A percentile compares a stretch with the other conserved stretches of the same genome.
Conservation (phyloP, 2,329 filamentous ascomycete genomes). For the Calycina herbarum region DNA sequence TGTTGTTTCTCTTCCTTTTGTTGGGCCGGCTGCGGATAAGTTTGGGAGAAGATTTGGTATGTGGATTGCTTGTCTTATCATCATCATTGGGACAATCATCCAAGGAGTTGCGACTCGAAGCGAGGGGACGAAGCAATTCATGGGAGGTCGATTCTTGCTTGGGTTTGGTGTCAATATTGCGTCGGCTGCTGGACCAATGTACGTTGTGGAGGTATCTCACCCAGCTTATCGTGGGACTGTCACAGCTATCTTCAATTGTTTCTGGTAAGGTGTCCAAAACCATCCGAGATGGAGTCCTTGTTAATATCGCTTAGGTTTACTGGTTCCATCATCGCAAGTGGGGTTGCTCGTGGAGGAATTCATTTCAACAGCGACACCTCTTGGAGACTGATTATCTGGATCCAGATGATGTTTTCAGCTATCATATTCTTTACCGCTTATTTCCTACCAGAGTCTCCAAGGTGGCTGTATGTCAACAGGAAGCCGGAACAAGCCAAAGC, state of each 20-base stretch:
- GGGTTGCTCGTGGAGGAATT: conserved; percentile 52
- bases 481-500: conserved; percentile 52
- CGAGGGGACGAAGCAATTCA: conserved; percentile 43
- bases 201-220: conserved; percentile 49
- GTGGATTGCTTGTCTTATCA: conserved; percentile 45
- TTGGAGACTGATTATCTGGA: conserved; percentile 56
- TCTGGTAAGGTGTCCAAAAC: conserved; percentile 24
- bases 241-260: conserved; percentile 37
- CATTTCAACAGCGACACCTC: conserved; percentile 42
- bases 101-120: conserved; percentile 43
- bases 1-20: conserved; percentile 48
- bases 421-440: conserved; percentile 50
- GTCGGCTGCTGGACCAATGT: conserved; percentile 48
- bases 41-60: conserved; percentile 50
- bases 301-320: conserved; percentile 43
- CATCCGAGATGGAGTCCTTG: conserved; percentile 29
- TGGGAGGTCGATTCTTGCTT: conserved; percentile 60
- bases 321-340: conserved; percentile 55
- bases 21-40: conserved; percentile 48
- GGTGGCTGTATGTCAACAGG: conserved; percentile 60
- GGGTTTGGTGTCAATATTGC: conserved; percentile 56
- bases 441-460: conserved; percentile 61
- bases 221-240: conserved; percentile 48
- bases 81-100: conserved; percentile 48
- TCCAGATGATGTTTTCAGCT: conserved; percentile 46